A percentile compares a stretch with the other conserved stretches of the same genome.
These are phyloP conservation scores for Penicillium occitanis DNA, from an alignment of 2,329 filamentous ascomycete species.

Conservation along the genomic window DNA sequence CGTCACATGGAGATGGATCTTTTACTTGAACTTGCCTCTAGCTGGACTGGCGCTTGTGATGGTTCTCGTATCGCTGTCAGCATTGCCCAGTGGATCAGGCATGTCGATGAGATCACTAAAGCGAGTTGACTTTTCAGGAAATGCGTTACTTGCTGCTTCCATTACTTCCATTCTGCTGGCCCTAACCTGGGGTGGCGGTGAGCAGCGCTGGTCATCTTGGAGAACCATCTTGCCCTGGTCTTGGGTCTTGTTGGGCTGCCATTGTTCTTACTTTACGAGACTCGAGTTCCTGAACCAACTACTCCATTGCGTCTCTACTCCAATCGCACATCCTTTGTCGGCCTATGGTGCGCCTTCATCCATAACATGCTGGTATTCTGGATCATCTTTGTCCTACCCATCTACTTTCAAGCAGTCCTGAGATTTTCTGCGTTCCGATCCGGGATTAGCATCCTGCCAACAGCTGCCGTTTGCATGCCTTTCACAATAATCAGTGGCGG, in stretches of 20 bases:
- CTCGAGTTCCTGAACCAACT: slow-evolving; percentile 10
- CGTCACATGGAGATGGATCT: slow-evolving; percentile 32
- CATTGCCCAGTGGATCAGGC: slow-evolving; percentile 24
- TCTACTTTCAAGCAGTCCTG: slow-evolving; percentile 11
- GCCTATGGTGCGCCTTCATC: not conserved
- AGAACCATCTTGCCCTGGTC: slow-evolving; percentile 47
- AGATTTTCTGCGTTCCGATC: not conserved
- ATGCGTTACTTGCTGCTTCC: slow-evolving; percentile 32
- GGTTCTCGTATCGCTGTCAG: slow-evolving; percentile 42
- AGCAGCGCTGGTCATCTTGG: slow-evolving; percentile 34
- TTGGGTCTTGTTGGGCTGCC: slow-evolving; percentile 30
- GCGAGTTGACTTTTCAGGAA: slow-evolving; percentile 46
- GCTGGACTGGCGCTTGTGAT: slow-evolving; percentile 23
- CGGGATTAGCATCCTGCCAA: not conserved
- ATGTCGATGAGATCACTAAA: slow-evolving; percentile 35
- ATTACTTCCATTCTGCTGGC: slow-evolving; percentile 34
- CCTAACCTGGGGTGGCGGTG: slow-evolving; percentile 37
- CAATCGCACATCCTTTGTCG: slow-evolving; percentile 2
- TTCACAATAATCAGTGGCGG: not conserved
- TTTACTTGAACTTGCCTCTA: slow-evolving; percentile 29
- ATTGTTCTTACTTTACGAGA: slow-evolving; percentile 27
- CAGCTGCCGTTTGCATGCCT: not conserved
- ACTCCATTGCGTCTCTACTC: not conserved
- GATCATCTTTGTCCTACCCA: not conserved
- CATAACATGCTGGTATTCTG: not conserved